A percentile compares a stretch with the other conserved stretches of the same genome.
These are phyloP conservation scores for Pseudocercospora cruenta DNA, from an alignment of 2,329 filamentous ascomycete genomes.

Conservation along the genomic window DNA sequence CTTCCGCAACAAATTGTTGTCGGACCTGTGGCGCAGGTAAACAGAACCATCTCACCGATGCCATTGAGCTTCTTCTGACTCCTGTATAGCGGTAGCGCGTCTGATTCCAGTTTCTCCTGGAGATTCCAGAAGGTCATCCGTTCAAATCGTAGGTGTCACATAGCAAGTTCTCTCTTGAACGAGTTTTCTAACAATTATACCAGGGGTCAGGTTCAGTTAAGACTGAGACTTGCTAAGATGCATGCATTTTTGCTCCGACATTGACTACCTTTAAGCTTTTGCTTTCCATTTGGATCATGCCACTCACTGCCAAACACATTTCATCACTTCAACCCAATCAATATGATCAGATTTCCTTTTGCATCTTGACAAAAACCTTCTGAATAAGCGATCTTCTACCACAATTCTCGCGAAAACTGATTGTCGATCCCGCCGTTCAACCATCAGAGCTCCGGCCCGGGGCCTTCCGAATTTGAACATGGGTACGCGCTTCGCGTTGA, in stretches of 20 bases:
- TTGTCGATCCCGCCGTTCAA: neutral
- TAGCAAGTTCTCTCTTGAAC: no score
- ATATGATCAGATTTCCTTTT: neutral
- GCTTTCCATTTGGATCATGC: neutral
- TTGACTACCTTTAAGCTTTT: neutral
- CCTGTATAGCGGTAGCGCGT: slow-evolving; percentile 21
- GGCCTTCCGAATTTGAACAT: neutral
- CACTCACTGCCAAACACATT: neutral
- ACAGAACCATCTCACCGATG: neutral
- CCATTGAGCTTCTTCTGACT: neutral
- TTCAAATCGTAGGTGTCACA: no score
- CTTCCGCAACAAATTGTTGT: neutral
- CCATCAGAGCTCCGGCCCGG: neutral
- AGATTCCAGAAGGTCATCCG: slow-evolving; percentile 30
- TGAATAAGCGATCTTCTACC: neutral
- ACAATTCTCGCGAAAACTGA: neutral
- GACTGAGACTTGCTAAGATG: slow-evolving; percentile 13
- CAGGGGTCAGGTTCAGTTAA: slow-evolving; percentile 24
- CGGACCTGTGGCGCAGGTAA: neutral
- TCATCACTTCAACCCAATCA: neutral
- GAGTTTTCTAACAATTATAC: no score
- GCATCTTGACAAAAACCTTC: neutral
- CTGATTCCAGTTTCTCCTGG: slow-evolving; percentile 23
- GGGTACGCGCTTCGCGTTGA: neutral
- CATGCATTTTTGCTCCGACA: neutral